Percentiles rank a stretch among this genome's conserved stretches.
phyloP scores from a whole-genome alignment of 2,329 filamentous ascomycete species.

The Microdochium nivale region DNA sequence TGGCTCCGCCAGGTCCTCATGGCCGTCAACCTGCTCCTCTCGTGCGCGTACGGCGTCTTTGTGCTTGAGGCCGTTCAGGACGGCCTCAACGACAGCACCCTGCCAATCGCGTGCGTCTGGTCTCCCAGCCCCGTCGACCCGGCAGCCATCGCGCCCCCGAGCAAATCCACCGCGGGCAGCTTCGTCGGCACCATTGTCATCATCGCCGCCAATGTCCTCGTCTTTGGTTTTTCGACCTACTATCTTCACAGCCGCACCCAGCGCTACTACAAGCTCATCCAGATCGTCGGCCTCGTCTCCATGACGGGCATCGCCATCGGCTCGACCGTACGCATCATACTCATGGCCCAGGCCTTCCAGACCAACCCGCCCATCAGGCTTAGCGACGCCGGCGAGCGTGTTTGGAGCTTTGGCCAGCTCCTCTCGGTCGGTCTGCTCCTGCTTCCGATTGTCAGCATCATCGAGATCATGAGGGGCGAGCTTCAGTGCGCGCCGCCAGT shows the following conservation, averaged over 20 bases:
- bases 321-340: conserved; percentile 46
- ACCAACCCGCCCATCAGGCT: conserved; percentile 36
- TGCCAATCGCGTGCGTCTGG: conserved; percentile 57
- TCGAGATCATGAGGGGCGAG: conserved; percentile 48
- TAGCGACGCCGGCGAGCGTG: conserved; percentile 41
- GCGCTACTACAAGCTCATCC: conserved; percentile 45
- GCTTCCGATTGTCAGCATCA: conserved; percentile 48
- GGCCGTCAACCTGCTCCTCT: conserved; percentile 54
- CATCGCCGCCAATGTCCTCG: conserved; percentile 47
- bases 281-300: conserved; percentile 42
- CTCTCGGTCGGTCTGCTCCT: conserved; percentile 49
- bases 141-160: conserved; percentile 19
- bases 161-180: conserved; percentile 34
- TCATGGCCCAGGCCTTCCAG: conserved; percentile 54
- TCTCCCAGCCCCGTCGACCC: conserved; percentile 16
- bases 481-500: conserved; percentile 21
- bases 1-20: conserved; percentile 60
- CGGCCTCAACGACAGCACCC: conserved; percentile 38
- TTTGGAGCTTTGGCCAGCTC: conserved; percentile 56
- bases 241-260: conserved; percentile 51
- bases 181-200: conserved; percentile 53
- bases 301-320: conserved; percentile 50
- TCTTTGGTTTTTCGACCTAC: conserved; percentile 54
- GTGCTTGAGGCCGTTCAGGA: conserved; percentile 45
- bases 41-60: conserved; percentile 45